phyloP scores from a whole-genome alignment of 2,329 filamentous ascomycete genomes.

The Diplodia intermedia region DNA sequence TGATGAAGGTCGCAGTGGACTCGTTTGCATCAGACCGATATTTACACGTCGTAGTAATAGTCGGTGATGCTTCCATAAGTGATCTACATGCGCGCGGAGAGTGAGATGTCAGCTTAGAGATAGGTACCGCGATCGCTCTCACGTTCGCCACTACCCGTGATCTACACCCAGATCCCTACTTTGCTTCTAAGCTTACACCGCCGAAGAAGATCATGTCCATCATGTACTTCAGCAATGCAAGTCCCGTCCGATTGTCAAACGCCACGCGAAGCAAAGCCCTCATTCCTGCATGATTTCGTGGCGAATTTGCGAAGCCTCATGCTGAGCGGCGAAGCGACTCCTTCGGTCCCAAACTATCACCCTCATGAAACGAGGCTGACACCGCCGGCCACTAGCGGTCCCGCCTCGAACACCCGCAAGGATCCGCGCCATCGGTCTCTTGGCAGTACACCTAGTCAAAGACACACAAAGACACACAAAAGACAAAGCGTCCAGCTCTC shows the following conservation, averaged over 20 bases:
- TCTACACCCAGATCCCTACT: background rate
- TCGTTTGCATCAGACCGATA: background rate
- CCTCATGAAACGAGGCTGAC: background rate
- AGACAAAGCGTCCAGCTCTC: background rate
- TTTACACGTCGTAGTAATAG: background rate
- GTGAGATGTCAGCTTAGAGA: background rate
- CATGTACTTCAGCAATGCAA: background rate
- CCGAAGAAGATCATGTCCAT: background rate
- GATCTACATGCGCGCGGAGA: background rate
- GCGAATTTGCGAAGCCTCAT: background rate
- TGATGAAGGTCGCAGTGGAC: background rate
- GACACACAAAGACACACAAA: background rate
- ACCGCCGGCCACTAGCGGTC: background rate
- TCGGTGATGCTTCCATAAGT: background rate
- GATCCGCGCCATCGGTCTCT: background rate
- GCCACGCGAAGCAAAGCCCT: background rate
- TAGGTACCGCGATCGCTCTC: background rate
- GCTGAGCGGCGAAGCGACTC: background rate
- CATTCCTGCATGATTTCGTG: background rate
- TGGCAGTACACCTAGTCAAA: background rate
- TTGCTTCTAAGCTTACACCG: background rate
- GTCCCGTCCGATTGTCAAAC: background rate
- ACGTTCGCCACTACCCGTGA: background rate
- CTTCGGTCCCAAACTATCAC: background rate
- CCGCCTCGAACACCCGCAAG: background rate